phyloP scores from a whole-genome alignment of 169 alveolate genomes.

The Cryptosporidium ubiquitum region DNA sequence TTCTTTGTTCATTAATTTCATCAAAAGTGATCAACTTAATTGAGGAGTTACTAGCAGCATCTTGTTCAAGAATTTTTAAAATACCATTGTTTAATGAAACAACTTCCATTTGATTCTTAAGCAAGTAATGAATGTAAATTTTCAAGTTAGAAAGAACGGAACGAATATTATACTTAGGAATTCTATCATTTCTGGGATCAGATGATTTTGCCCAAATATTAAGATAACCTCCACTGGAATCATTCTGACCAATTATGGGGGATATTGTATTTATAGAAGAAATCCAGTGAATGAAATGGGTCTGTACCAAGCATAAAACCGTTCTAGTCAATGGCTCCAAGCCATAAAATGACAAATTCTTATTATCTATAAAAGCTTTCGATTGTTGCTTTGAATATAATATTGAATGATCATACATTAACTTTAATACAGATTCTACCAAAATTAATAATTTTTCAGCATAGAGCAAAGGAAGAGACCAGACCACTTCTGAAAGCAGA shows the following conservation, averaged over 20 bases:
- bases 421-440: constrained; percentile 73
- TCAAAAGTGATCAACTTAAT: constrained; percentile 1
- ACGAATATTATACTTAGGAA: constrained; percentile 44
- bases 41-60: not conserved
- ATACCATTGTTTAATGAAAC: constrained; percentile 59
- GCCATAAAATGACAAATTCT: constrained; percentile 4
- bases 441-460: constrained; percentile 78
- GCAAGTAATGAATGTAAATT: constrained; percentile 28
- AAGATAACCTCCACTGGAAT: not conserved
- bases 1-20: constrained; percentile 1
- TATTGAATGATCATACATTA: constrained; percentile 65
- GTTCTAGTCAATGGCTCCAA: constrained; percentile 48
- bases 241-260: constrained; percentile 19
- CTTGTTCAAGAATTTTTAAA: constrained; percentile 54
- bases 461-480: constrained; percentile 81
- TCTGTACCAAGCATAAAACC: constrained; percentile 43
- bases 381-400: not conserved
- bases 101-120: constrained; percentile 48
- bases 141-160: constrained; percentile 38
- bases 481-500: constrained; percentile 77
- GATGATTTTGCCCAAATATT: constrained; percentile 8
- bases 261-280: constrained; percentile 36
- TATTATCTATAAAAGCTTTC: not conserved
- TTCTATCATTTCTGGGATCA: constrained; percentile 62
- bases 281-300: constrained; percentile 69